These are phyloP conservation scores for Fragaria ananassa DNA, from an alignment of 306 rosid species.

Conservation along the genomic window DNA sequence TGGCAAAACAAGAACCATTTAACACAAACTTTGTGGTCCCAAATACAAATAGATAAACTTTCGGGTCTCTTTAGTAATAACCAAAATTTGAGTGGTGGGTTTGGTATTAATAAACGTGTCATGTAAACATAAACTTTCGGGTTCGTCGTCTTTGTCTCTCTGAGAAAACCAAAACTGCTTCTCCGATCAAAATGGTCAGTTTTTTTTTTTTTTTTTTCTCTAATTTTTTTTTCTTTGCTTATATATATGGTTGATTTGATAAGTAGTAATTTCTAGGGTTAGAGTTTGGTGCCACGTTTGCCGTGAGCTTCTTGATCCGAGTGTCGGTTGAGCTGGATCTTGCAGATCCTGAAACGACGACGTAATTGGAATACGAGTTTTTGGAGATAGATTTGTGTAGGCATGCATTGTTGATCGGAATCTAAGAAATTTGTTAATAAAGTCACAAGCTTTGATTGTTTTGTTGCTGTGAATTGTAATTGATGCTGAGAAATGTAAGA, in stretches of 20 bases:
- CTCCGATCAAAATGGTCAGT: constrained; percentile 22
- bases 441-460: neutral
- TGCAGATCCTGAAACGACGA: constrained; percentile 3
- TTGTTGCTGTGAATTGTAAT: neutral
- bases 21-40: neutral
- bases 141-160: constrained; percentile 1
- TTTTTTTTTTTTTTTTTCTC: neutral
- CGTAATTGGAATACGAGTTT: neutral
- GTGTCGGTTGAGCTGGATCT: constrained; percentile 8
- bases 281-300: neutral
- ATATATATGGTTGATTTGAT: neutral
- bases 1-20: neutral
- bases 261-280: neutral
- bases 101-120: constrained; percentile 11
- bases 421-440: neutral
- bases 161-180: neutral
- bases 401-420: neutral
- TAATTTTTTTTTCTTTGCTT: neutral
- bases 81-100: neutral
- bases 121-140: neutral
- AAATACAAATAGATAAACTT: neutral
- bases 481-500: neutral
- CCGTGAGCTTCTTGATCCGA: neutral
- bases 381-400: neutral
- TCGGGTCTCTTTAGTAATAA: neutral